Conservation (phyloP, 495 filamentous ascomycete species). For the Talaromyces trachyspermus region DNA sequence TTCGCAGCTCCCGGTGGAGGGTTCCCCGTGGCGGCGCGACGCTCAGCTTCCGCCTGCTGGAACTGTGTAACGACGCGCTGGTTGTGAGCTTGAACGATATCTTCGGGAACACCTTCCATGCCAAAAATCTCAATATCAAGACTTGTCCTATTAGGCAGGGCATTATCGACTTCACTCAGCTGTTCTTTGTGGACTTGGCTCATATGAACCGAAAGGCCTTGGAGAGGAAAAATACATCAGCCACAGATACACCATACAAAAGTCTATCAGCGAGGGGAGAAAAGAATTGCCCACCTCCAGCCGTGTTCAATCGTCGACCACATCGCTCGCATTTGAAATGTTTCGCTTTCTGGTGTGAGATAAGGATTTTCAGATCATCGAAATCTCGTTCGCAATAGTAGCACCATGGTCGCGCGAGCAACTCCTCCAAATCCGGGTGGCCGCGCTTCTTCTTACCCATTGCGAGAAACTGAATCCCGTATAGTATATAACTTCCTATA, state of each 20-base stretch:
- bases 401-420: conserved; percentile 86
- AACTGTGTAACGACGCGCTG: conserved; percentile 76
- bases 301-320: conserved; percentile 80
- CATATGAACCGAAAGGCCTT: conserved; percentile 93
- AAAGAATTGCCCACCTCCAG: conserved; percentile 61
- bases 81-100: conserved; percentile 71
- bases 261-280: too few relatives aligned
- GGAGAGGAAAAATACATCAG: too few relatives aligned
- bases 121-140: conserved; percentile 95
- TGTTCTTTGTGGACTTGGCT: conserved; percentile 97
- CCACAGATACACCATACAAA: too few relatives aligned
- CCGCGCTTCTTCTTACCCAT: conserved; percentile 87
- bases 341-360: conserved; percentile 95
- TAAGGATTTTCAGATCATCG: conserved; percentile 91
- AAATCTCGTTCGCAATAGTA: conserved; percentile 99
- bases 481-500: not conserved
- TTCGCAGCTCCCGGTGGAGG: conserved; percentile 54
- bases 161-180: conserved; percentile 80
- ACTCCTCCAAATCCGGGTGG: conserved; percentile 78
- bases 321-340: conserved; percentile 97
- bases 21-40: conserved; percentile 77
- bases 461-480: not conserved
- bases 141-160: conserved; percentile 71
- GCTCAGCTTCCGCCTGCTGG: conserved; percentile 77
- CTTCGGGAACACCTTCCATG: conserved; percentile 93